Percentiles rank a stretch among this genome's conserved stretches.
Evolutionary conservation across 2,329 filamentous ascomycete genomes (phyloP).

Genomic region (Akanthomyces dipterigenus): DNA sequence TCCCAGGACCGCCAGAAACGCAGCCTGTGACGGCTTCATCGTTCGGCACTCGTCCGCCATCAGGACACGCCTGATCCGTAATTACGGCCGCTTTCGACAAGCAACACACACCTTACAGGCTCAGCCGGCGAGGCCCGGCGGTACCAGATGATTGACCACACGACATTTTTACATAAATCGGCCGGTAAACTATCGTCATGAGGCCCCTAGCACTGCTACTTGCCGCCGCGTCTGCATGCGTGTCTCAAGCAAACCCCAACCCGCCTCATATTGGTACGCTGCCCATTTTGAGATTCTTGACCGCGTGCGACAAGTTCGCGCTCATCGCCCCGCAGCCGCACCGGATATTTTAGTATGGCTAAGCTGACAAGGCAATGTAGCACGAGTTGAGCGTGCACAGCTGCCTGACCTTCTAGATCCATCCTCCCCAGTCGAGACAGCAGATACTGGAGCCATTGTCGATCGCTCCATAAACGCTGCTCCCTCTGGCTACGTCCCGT

Average conservation of each 20-base stretch:
- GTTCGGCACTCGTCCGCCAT: neutral
- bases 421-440: neutral
- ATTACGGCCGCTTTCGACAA: neutral
- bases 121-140: neutral
- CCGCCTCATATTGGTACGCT: slow-evolving; percentile 1
- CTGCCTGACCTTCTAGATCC: neutral
- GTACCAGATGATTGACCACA: neutral
- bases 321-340: neutral
- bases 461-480: slow-evolving; percentile 3
- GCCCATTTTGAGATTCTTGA: neutral
- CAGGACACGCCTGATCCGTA: neutral
- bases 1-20: neutral
- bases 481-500: slow-evolving; percentile 8
- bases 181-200: neutral
- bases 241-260: neutral
- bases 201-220: slow-evolving; percentile 4
- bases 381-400: neutral
- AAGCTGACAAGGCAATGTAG: neutral
- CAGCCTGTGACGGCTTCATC: neutral
- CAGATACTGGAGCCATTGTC: neutral
- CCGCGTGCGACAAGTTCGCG: neutral
- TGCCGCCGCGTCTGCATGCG: neutral
- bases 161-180: neutral
- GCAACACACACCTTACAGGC: neutral
- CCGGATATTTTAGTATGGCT: neutral